Evolutionary conservation across 495 filamentous ascomycete genomes (phyloP), one percentile per base, ranked within the genome.

Genomic region (Aspergillus bertholletiae): DNA sequence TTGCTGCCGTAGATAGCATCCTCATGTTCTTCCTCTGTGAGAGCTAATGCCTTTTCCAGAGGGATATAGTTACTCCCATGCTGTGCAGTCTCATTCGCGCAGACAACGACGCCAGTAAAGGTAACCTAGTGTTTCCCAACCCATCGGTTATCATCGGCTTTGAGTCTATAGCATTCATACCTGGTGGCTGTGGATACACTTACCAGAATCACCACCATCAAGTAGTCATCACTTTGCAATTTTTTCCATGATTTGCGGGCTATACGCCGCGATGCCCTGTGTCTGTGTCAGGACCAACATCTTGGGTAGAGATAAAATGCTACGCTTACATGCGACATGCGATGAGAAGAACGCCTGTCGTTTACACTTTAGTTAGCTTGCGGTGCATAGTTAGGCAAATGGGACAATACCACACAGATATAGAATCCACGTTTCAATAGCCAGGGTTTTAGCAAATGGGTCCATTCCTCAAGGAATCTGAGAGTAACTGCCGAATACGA

Each of bases 21-120:
- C 26, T 30, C 23, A n/a, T 15, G 22, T 3, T 18, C 1, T 28
- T 48, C 26, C 45, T 11, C 6, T 3, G 22, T 30, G 8, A 48
- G 45, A 1, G 22, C 9, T 4, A 4, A 9, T 13, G 45, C 45
- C 17, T 27, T 18, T 7, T 18, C 45, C 9, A 20, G 22, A 15
- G 45, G 26, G 8, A 48, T 12, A 30, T 48, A 48, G 9, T 28
- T 48, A n/a, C 45, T 48, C 1, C 45, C 45, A 18, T 48, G 17
- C 9, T 18, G 8, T 11, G 45, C 22, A 15, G 26, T 30, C n/a
- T 48, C 9, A n/a, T 48, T 48, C 21, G 30, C 45, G 23, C 45
- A 48, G 9, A 48, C 45, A 18, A 48, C 17, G 11, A 48, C 45
- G 1, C 45, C 45, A 20, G 45, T 48, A 48, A 48, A 48, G 7